phyloP scores from a whole-genome alignment of 75 land plant species.

The Gnetum montanum region DNA sequence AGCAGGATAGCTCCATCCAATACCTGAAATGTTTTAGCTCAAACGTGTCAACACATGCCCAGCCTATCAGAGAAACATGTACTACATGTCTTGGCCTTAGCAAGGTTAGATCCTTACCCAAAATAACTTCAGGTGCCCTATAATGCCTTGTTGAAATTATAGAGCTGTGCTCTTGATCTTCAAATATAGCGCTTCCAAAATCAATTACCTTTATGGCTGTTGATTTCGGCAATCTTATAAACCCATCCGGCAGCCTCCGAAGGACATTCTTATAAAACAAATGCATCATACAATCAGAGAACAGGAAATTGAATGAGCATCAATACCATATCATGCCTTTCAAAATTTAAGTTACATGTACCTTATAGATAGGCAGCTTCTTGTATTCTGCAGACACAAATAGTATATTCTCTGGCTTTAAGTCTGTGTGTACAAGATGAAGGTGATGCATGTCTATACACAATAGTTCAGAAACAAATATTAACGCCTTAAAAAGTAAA shows the following conservation, averaged over 20 bases:
- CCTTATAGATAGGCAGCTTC: slow-evolving; percentile 59
- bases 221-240: slow-evolving; percentile 66
- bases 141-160: slow-evolving; percentile 93
- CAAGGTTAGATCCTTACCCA: slow-evolving; percentile 33
- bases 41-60: background rate
- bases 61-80: background rate
- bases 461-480: background rate
- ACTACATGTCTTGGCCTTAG: background rate
- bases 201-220: slow-evolving; percentile 98
- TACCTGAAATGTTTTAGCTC: slow-evolving; percentile 22
- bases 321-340: background rate
- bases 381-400: slow-evolving; percentile 53
- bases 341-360: slow-evolving; percentile 2
- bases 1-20: slow-evolving; percentile 85
- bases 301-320: too few species aligned
- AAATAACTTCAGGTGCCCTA: slow-evolving; percentile 90
- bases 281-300: too few species aligned
- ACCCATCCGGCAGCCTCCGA: slow-evolving; percentile 26
- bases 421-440: slow-evolving; percentile 63
- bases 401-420: slow-evolving; percentile 70
- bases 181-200: slow-evolving; percentile 89
- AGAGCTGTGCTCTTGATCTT: slow-evolving; percentile 58
- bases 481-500: background rate
- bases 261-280: background rate
- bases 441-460: slow-evolving; percentile 67